A percentile compares a stretch with the other conserved stretches of the same genome.
Conservation (phyloP, 345 rosid genomes). For the Kandelia obovata region DNA sequence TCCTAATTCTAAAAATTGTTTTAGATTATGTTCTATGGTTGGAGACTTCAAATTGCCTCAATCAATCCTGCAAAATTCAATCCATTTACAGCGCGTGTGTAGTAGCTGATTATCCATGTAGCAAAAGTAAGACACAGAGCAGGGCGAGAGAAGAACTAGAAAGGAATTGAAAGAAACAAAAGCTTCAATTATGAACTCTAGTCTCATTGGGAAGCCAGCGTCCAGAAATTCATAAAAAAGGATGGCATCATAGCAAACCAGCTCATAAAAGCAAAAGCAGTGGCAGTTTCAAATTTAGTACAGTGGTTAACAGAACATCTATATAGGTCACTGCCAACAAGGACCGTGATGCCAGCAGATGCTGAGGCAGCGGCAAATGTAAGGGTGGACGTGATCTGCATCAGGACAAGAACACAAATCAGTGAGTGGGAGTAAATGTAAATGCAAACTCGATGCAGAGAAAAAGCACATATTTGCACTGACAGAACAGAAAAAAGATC, state of each 20-base stretch:
- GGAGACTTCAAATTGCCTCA: not conserved
- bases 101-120: not conserved
- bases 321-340: slow-evolving; percentile 49
- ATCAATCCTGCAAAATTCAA: slow-evolving; percentile 19
- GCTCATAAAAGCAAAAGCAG: slow-evolving; percentile 73
- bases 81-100: slow-evolving; percentile 20
- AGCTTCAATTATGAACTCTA: not conserved
- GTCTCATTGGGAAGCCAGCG: slow-evolving; percentile 56
- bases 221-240: slow-evolving; percentile 68
- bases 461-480: not conserved
- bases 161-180: not conserved
- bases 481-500: not conserved
- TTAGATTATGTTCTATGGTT: not conserved
- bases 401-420: slow-evolving; percentile 1
- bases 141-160: not conserved
- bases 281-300: slow-evolving; percentile 59
- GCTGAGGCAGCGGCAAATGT: slow-evolving; percentile 77
- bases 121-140: no score
- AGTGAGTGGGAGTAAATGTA: not conserved
- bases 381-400: slow-evolving; percentile 67
- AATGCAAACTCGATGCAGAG: not conserved
- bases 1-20: no score
- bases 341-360: slow-evolving; percentile 73
- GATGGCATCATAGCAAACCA: slow-evolving; percentile 66
- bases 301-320: slow-evolving; percentile 52